phyloP scores from a whole-genome alignment of 1,139 yeast species.

The Magnusiomyces tetraspermus region DNA sequence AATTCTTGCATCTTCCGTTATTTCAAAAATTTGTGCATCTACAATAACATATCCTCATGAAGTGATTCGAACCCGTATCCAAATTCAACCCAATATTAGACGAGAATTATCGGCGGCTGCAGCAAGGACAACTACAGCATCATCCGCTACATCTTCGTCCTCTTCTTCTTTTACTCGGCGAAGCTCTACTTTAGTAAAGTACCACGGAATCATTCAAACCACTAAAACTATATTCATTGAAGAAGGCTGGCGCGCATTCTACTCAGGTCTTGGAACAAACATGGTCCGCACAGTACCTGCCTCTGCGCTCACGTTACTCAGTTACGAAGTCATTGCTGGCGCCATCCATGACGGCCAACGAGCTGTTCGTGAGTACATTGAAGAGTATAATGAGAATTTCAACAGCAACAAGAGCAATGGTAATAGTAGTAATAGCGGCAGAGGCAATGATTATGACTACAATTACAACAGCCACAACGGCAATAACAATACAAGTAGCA shows the following conservation, averaged over 20 bases:
- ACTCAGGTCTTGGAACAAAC: slow-evolving; percentile 82
- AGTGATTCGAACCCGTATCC: slow-evolving; percentile 85
- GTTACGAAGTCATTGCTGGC: slow-evolving; percentile 76
- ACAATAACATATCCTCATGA: slow-evolving; percentile 93
- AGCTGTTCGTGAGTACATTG: no score
- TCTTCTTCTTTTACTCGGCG: not conserved
- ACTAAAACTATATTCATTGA: slow-evolving; percentile 45
- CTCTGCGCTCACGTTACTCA: slow-evolving; percentile 86
- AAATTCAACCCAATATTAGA: slow-evolving; percentile 35
- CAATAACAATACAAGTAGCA: no score
- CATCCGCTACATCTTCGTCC: not conserved
- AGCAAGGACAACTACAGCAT: not conserved
- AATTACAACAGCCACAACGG: no score
- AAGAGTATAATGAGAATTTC: not conserved
- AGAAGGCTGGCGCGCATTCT: slow-evolving; percentile 78
- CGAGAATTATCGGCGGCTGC: no score
- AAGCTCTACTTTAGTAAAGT: slow-evolving; percentile 14
- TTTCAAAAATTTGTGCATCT: slow-evolving; percentile 84
- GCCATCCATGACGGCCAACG: slow-evolving; percentile 23
- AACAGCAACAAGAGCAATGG: not conserved
- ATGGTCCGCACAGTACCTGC: slow-evolving; percentile 90
- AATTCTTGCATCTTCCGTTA: slow-evolving; percentile 62
- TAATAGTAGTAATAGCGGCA: no score
- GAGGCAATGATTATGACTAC: no score
- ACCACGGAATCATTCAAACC: slow-evolving; percentile 38